These are phyloP conservation scores for Mayamaea pseudoterrestris DNA, from an alignment of 108 stramenopile species.

Conservation along the genomic window DNA sequence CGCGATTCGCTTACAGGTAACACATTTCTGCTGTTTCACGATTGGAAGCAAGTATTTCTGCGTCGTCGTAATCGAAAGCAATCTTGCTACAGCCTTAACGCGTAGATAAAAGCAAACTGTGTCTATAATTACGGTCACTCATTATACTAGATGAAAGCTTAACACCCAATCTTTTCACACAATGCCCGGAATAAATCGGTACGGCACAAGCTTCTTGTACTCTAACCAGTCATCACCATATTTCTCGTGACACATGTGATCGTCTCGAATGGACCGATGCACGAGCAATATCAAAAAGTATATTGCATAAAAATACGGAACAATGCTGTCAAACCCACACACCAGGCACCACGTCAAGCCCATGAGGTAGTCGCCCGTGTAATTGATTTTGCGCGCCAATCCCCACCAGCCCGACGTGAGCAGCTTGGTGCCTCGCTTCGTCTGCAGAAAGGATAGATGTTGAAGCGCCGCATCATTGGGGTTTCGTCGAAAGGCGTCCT, in stretches of 20 bases:
- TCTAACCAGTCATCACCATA: conserved; percentile 94
- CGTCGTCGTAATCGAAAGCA: too few species aligned
- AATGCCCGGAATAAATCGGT: conserved; percentile 89
- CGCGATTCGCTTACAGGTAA: too few species aligned
- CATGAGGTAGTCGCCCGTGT: conserved; percentile 94
- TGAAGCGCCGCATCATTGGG: conserved; percentile 54
- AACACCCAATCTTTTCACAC: too few species aligned
- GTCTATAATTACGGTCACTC: too few species aligned
- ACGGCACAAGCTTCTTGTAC: conserved; percentile 90
- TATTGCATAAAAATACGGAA: conserved; percentile 94
- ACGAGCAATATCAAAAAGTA: conserved; percentile 92
- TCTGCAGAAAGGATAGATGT: conserved; percentile 54
- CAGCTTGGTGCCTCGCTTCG: conserved; percentile 80
- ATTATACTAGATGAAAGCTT: too few species aligned
- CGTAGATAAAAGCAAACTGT: too few species aligned
- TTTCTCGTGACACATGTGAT: conserved; percentile 85
- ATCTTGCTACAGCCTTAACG: too few species aligned
- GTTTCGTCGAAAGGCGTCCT: conserved; percentile 90
- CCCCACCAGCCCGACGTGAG: conserved; percentile 98
- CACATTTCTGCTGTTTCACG: too few species aligned
- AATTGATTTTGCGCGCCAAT: conserved; percentile 96
- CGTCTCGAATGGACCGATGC: conserved; percentile 94
- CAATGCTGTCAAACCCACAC: conserved; percentile 78
- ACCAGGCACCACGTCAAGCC: conserved; percentile 93
- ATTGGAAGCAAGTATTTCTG: too few species aligned